Conservation (phyloP, 108 stramenopile species). For the Pseudonitzschia delicatissima region DNA sequence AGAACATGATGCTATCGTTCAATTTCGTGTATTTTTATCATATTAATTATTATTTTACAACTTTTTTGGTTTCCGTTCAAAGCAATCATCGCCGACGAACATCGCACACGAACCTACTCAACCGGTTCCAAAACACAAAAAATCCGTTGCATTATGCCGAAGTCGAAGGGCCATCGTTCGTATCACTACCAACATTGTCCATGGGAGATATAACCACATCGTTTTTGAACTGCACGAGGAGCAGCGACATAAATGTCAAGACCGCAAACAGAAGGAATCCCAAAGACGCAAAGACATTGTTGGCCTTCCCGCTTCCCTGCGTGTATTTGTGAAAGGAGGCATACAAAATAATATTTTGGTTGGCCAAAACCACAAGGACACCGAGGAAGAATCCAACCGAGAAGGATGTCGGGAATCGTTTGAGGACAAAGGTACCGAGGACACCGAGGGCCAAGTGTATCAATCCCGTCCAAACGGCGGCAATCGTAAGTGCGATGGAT, state of each 20-base stretch:
- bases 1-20: no score
- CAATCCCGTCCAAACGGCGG: conserved; percentile 65
- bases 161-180: no score
- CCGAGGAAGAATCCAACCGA: conserved; percentile 80
- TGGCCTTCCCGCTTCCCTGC: conserved; percentile 51
- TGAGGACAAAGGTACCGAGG: conserved; percentile 80
- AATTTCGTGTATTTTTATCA: not conserved
- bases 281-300: conserved; percentile 64
- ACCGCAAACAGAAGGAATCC: conserved; percentile 57
- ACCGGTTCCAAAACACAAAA: no score
- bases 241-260: conserved; percentile 54
- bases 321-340: conserved; percentile 56
- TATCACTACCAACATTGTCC: conserved; percentile 12
- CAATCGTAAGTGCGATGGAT: conserved; percentile 58
- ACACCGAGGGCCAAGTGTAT: conserved; percentile 67
- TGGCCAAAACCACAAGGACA: conserved; percentile 58
- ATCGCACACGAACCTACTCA: no score
- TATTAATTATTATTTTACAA: not conserved
- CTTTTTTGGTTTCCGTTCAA: no score
- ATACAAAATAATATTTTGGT: conserved; percentile 79
- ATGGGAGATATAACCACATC: conserved; percentile 57
- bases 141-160: no score
- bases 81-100: no score
- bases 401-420: conserved; percentile 82
- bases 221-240: conserved; percentile 71